phyloP scores from a whole-genome alignment of 495 filamentous ascomycete species.

The Chaetomium tenue region DNA sequence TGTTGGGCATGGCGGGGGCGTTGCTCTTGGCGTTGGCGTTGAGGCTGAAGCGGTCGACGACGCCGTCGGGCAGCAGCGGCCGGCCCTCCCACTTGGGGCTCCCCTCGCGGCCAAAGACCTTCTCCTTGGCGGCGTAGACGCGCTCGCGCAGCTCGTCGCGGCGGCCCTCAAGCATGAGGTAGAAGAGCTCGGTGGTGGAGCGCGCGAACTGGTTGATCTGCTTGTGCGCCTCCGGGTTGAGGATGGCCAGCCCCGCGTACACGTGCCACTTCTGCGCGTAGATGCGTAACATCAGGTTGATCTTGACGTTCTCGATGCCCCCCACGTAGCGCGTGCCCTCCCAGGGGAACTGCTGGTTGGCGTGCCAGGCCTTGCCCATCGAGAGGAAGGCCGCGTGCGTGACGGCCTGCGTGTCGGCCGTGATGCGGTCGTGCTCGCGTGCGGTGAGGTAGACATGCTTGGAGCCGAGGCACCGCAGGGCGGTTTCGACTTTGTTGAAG shows the following conservation, averaged over 20 bases:
- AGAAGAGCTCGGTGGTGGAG: conserved; percentile 91
- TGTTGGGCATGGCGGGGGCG: conserved; percentile 71
- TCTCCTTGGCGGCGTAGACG: conserved; percentile 71
- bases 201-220: conserved; percentile 93
- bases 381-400: conserved; percentile 95
- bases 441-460: conserved; percentile 84
- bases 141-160: conserved; percentile 74
- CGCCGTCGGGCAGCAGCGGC: conserved; percentile 72
- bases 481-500: conserved; percentile 71
- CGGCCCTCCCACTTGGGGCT: conserved; percentile 54
- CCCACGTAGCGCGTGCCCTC: conserved; percentile 88
- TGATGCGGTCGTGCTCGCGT: conserved; percentile 89
- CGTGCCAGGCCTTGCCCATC: conserved; percentile 96
- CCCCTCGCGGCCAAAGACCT: conserved; percentile 66
- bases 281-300: conserved; percentile 94
- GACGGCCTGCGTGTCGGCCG: conserved; percentile 95
- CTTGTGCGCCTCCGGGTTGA: conserved; percentile 85
- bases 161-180: conserved; percentile 87
- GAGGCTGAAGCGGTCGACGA: conserved; percentile 84
- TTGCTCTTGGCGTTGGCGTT: conserved; percentile 41
- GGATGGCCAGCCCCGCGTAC: conserved; percentile 93
- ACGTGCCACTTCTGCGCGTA: conserved; percentile 99
- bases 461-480: conserved; percentile 78
- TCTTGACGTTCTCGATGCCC: conserved; percentile 98
- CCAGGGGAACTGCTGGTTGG: conserved; percentile 93